These are phyloP conservation scores for Candida silvatica DNA, from an alignment of 805 yeast genomes.

Conservation along the genomic window DNA sequence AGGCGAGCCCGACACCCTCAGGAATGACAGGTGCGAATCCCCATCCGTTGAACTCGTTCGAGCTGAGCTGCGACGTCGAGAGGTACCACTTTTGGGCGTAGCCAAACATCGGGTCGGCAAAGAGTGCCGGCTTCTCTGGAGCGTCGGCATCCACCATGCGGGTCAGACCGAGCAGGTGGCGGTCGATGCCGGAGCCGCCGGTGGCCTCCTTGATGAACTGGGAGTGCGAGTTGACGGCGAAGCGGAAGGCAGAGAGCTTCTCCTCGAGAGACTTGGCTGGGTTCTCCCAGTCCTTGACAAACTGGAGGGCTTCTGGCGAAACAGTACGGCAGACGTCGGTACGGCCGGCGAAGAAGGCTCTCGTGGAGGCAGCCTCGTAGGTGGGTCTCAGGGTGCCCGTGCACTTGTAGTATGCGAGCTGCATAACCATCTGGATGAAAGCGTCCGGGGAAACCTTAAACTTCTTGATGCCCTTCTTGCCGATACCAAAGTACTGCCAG, in stretches of 20 bases:
- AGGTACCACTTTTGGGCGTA: constrained; percentile 82
- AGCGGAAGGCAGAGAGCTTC: constrained; percentile 59
- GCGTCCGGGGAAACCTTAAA: constrained; percentile 92
- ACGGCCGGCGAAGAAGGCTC: constrained; percentile 82
- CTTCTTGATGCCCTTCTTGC: constrained; percentile 77
- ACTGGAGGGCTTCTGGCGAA: constrained; percentile 56
- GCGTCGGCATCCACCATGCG: constrained; percentile 44
- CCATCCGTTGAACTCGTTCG: constrained; percentile 80
- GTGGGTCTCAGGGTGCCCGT: constrained; percentile 81
- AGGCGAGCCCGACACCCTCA: constrained; percentile 89
- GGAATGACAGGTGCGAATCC: constrained; percentile 96
- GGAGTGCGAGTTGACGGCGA: constrained; percentile 69
- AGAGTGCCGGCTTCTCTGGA: constrained; percentile 58
- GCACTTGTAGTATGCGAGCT: constrained; percentile 80
- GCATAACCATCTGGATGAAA: constrained; percentile 82
- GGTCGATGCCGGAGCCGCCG: constrained; percentile 83
- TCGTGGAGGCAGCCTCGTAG: constrained; percentile 92
- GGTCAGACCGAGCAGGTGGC: constrained; percentile 87
- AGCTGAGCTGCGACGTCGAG: constrained; percentile 83
- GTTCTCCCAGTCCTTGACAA: constrained; percentile 70
- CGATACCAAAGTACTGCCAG: constrained; percentile 76
- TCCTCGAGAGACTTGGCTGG: constrained; percentile 38
- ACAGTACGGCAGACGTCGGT: constrained; percentile 91
- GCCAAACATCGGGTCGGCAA: constrained; percentile 63
- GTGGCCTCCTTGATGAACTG: constrained; percentile 68